Evolutionary conservation across 1,284 basidiomycete species (phyloP), one percentile per base, ranked within the genome.

Genomic region (Inonotus obliquus): DNA sequence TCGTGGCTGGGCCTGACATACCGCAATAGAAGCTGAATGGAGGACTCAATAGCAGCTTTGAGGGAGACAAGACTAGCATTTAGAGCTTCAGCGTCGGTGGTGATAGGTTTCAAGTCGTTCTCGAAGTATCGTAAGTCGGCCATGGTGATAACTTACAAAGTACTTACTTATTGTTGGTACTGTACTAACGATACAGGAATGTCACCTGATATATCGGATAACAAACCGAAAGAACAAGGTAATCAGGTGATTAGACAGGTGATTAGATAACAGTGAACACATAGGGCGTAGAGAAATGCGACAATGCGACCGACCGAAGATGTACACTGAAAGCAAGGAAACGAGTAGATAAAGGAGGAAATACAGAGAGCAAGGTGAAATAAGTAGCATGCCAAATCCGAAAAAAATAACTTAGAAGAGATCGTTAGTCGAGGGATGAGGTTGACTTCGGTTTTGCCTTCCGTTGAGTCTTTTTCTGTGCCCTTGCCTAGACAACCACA

Each of bases 101-200:
- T 14, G 14, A 60, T 29, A 19, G 57, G 62, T 29, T 47, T 10
- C 32, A 63, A 41, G 35, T 55, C 38, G 27, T 63, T 59, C 37
- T 27, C 38, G 47, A 59, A 23, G 39, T 38, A 39, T 6, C 62
- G 57, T 27, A 49, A 25, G 25, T 51, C 19, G 14, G 61, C 38
- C 61, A 59, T 54, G 25, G 9, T 10, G 53, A 17, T 1, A 2
- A 44, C 13, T n/a, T 44, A 44, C 1, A 21, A 19, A 32, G 23
- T 53, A 53, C 27, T 38, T 19, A 27, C 25, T 25, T 9, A 23
- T 25, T 21, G 13, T n/a, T 14, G 2, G 23, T 21, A 7, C 21
- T 9, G 25, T 49, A 29, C 47, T 23, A 23, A 25, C 35, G 13
- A 32, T n/a, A 27, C 47, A 52, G 6, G 27, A 32, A 52, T 27